Evolutionary conservation across 2,329 filamentous ascomycete species (phyloP).

Genomic region (Tolypocladium ovalisporum): DNA sequence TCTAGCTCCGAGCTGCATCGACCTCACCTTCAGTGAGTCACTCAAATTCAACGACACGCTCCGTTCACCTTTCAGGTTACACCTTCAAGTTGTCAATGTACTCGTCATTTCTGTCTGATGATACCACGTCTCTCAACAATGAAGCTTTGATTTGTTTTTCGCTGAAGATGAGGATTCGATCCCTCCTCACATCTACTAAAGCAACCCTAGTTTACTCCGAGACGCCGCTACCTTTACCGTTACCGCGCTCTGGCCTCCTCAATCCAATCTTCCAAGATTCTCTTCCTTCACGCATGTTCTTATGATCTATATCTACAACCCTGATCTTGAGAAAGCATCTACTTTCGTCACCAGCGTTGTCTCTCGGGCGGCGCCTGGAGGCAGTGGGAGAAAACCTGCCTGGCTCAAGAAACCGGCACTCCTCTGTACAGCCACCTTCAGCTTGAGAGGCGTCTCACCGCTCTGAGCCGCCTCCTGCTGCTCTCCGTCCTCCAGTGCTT

Average conservation of each 20-base stretch:
- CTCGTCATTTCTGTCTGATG: too few species aligned
- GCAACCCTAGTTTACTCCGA: not conserved
- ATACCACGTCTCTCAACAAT: too few species aligned
- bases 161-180: too few species aligned
- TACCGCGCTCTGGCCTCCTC: not conserved
- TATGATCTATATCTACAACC: not conserved
- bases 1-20: not conserved
- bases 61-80: not conserved
- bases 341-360: not conserved
- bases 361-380: not conserved
- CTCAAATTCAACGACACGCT: not conserved
- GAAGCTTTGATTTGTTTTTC: too few species aligned
- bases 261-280: not conserved
- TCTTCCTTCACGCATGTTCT: not conserved
- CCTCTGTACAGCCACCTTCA: conserved; percentile 1
- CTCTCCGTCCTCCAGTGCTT: not conserved
- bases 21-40: not conserved
- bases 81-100: not conserved
- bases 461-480: not conserved
- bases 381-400: not conserved
- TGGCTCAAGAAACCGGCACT: conserved; percentile 1
- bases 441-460: not conserved
- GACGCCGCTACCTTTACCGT: not conserved
- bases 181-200: too few species aligned
- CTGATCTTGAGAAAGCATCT: not conserved